These are phyloP conservation scores for Teratosphaeriaceae sp. DNA, from an alignment of 2,329 filamentous ascomycete genomes.

Conservation along the genomic window DNA sequence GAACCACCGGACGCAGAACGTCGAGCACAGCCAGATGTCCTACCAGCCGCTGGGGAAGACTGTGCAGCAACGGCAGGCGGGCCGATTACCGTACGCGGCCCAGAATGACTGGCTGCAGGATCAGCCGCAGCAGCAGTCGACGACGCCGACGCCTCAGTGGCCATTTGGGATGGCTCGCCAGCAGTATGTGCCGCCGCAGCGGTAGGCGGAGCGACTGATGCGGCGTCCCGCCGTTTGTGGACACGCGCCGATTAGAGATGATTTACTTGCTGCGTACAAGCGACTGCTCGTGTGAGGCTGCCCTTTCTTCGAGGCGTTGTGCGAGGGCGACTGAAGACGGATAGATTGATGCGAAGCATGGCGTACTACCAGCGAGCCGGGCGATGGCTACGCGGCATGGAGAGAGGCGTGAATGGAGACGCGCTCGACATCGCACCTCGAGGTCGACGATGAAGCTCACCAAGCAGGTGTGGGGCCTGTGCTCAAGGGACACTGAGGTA, in stretches of 20 bases:
- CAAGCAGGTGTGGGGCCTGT: too few relatives aligned
- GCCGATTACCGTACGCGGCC: slow-evolving; percentile 36
- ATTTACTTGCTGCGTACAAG: not conserved
- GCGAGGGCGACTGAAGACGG: not conserved
- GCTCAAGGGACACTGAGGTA: too few relatives aligned
- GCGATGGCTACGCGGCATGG: too few relatives aligned
- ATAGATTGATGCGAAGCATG: not conserved
- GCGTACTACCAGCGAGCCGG: not conserved
- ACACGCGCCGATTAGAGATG: not conserved
- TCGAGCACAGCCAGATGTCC: slow-evolving; percentile 44
- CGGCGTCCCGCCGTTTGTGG: not conserved
- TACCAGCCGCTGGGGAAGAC: slow-evolving; percentile 44
- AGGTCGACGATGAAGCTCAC: too few relatives aligned
- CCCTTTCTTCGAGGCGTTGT: not conserved
- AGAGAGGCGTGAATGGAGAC: too few relatives aligned
- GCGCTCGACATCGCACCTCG: too few relatives aligned
- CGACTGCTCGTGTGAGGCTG: not conserved
- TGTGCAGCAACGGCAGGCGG: slow-evolving; percentile 38
- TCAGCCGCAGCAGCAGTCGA: slow-evolving; percentile 22
- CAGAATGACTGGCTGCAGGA: slow-evolving; percentile 31
- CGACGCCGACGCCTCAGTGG: slow-evolving; percentile 28
- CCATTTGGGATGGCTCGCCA: slow-evolving; percentile 18
- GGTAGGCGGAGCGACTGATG: not conserved
- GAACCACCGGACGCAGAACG: slow-evolving; percentile 45
- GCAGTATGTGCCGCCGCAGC: slow-evolving; percentile 7